A percentile compares a stretch with the other conserved stretches of the same genome.
phyloP scores from a whole-genome alignment of 139 green algal species.

The Auxenochlorella pyrenoidosa region DNA sequence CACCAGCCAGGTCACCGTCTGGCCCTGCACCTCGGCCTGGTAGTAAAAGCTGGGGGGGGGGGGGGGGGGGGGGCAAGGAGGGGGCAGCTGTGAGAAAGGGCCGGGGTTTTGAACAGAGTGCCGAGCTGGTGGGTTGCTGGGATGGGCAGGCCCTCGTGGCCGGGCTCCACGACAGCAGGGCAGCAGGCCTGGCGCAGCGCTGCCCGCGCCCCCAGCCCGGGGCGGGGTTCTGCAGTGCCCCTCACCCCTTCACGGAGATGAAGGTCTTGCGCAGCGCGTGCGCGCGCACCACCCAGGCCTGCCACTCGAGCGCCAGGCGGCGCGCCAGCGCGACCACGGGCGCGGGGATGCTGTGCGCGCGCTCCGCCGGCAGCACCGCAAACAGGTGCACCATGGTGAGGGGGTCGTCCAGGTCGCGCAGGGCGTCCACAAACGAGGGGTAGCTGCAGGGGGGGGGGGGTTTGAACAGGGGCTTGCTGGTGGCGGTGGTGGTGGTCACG shows the following conservation, averaged over 20 bases:
- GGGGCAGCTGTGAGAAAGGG: background rate
- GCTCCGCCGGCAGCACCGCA: constrained; percentile 85
- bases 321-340: constrained; percentile 55
- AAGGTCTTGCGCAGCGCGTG: constrained; percentile 92
- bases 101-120: too few relatives aligned
- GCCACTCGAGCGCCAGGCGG: constrained; percentile 92
- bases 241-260: constrained; percentile 93
- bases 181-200: too few relatives aligned
- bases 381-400: constrained; percentile 98
- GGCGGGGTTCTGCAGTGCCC: too few relatives aligned
- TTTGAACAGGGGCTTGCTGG: background rate
- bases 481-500: too few relatives aligned
- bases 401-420: constrained; percentile 98
- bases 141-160: too few relatives aligned
- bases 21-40: constrained; percentile 92
- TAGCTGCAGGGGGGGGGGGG: constrained; percentile 74
- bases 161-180: too few relatives aligned
- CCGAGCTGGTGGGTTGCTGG: too few relatives aligned
- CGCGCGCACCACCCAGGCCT: constrained; percentile 90
- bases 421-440: constrained; percentile 96
- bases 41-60: constrained; percentile 46
- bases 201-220: too few relatives aligned
- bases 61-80: background rate
- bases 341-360: constrained; percentile 63
- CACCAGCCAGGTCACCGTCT: constrained; percentile 96